Conservation (phyloP, 257 asterid genomes). For the Nicotiana sylvestris region DNA sequence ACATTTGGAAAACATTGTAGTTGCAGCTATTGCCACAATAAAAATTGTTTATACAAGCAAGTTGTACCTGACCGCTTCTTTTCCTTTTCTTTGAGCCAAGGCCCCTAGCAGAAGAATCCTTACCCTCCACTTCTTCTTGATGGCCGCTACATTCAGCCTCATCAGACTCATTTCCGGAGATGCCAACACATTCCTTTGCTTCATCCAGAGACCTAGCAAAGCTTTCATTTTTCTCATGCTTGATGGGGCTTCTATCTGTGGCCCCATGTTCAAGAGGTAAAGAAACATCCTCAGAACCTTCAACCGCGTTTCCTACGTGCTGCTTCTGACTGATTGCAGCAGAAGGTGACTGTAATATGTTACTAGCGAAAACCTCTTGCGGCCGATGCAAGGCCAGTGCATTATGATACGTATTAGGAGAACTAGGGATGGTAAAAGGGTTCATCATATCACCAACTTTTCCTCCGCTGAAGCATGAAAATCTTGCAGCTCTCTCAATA, state of each 20-base stretch:
- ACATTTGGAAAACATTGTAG: not conserved
- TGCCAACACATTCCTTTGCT: constrained; percentile 37
- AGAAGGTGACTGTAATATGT: constrained; percentile 8
- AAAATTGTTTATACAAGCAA: not conserved
- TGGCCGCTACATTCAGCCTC: constrained; percentile 65
- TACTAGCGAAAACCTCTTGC: constrained; percentile 33
- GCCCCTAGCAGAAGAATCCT: constrained; percentile 46
- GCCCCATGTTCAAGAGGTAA: constrained; percentile 18
- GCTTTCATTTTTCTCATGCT: constrained; percentile 41
- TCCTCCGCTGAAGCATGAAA: constrained; percentile 81
- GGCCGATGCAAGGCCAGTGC: constrained; percentile 37
- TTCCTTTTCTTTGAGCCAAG: constrained; percentile 62
- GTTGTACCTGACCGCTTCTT: constrained; percentile 55
- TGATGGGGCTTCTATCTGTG: constrained; percentile 37
- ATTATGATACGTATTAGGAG: constrained; percentile 29
- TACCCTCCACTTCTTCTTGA: constrained; percentile 48
- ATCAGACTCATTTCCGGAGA: constrained; percentile 51
- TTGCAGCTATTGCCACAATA: not conserved
- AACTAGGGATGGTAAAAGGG: constrained; percentile 31
- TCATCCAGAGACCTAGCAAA: constrained; percentile 18
- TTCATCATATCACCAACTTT: constrained; percentile 47
- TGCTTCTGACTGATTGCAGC: constrained; percentile 14
- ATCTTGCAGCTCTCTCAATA: constrained; percentile 80
- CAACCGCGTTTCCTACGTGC: constrained; percentile 20
- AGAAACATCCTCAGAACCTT: constrained; percentile 32